phyloP scores from a whole-genome alignment of 148 eudicot species.

The Pharnaceum exiguum region DNA sequence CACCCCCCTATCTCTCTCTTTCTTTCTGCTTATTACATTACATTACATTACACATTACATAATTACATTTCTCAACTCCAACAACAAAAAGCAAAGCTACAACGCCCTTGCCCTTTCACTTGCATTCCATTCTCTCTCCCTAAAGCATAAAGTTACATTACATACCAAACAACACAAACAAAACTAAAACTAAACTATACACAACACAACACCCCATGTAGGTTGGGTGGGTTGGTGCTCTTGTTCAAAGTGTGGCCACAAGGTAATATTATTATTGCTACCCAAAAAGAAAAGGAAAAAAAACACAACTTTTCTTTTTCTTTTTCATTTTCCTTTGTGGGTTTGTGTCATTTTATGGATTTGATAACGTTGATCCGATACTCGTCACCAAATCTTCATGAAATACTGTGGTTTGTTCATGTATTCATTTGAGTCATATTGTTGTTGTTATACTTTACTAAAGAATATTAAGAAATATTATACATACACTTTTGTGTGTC shows the following conservation, averaged over 20 bases:
- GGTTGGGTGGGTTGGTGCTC: no score
- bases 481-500: conserved; percentile 18
- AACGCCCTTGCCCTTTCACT: not conserved
- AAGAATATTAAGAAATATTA: no score
- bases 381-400: conserved; percentile 41
- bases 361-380: conserved; percentile 35
- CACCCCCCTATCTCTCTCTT: not conserved
- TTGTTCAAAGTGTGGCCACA: no score
- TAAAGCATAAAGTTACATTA: no score
- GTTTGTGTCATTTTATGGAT: conserved; percentile 22
- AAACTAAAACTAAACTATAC: no score
- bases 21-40: no score
- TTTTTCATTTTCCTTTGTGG: not conserved
- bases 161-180: no score
- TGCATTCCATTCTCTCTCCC: not conserved
- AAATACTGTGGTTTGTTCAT: conserved; percentile 47
- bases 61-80: not conserved
- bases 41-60: not conserved
- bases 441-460: no score
- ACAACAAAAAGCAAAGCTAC: not conserved
- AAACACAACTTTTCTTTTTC: no score
- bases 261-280: no score
- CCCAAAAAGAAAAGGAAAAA: no score
- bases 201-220: no score
- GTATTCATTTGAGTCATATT: conserved; percentile 36